phyloP scores from a whole-genome alignment of 768 basidiomycete genomes.

The Russula emetica region DNA sequence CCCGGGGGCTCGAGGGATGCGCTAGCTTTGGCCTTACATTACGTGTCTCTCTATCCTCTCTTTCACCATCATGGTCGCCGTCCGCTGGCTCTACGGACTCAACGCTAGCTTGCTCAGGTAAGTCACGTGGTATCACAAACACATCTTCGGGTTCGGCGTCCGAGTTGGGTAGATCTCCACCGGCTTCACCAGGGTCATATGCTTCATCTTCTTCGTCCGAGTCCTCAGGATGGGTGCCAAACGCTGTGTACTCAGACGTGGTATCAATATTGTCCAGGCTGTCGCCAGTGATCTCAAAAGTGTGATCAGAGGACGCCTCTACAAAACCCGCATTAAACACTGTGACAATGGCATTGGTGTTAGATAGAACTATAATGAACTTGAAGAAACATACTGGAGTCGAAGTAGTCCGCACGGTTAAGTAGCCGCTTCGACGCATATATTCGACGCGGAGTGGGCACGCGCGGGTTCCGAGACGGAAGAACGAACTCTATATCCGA shows the following conservation, averaged over 20 bases:
- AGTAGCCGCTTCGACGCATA: constrained; percentile 68
- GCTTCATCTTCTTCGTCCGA: constrained; percentile 50
- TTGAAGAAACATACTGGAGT: constrained; percentile 43
- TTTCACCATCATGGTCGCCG: constrained; percentile 1
- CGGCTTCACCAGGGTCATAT: constrained; percentile 31
- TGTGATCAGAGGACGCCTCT: constrained; percentile 44
- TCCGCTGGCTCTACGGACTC: constrained; percentile 1
- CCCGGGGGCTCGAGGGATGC: constrained; percentile 42
- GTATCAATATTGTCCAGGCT: constrained; percentile 31
- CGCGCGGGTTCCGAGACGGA: constrained; percentile 43
- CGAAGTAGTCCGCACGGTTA: constrained; percentile 71
- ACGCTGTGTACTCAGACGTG: constrained; percentile 47
- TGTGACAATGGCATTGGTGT: constrained; percentile 31
- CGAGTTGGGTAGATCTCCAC: constrained; percentile 23
- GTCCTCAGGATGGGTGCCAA: constrained; percentile 41
- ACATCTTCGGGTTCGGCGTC: constrained; percentile 18
- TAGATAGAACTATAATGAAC: neutral
- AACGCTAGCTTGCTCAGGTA: constrained; percentile 3
- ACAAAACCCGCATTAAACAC: constrained; percentile 74
- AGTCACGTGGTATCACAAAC: constrained; percentile 10
- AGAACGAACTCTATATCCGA: constrained; percentile 82
- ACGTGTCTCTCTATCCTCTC: constrained; percentile 25
- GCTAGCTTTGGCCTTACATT: constrained; percentile 36
- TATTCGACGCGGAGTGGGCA: constrained; percentile 44
- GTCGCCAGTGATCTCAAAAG: constrained; percentile 31